phyloP scores from a whole-genome alignment of 805 yeast species.

The Ogataea glucozyma region DNA sequence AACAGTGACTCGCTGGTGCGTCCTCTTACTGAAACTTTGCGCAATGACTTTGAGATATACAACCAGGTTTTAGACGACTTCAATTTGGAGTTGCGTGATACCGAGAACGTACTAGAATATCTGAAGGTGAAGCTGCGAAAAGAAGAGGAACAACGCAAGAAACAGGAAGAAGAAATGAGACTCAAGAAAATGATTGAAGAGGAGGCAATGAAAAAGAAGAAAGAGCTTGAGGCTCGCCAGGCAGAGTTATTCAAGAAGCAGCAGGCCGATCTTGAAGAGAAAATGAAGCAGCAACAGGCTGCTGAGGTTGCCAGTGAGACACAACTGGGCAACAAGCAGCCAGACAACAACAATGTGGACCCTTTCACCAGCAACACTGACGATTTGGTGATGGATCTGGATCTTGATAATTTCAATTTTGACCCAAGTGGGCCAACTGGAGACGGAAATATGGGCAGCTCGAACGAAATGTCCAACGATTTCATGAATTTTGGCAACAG shows the following conservation, averaged over 20 bases:
- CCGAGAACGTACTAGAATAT: conserved; percentile 30
- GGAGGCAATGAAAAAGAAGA: conserved; percentile 20
- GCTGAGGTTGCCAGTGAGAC: conserved; percentile 5
- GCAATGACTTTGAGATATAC: conserved; percentile 30
- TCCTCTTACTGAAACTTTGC: conserved; percentile 28
- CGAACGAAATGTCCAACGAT: conserved; percentile 13
- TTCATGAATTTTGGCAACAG: conserved; percentile 22
- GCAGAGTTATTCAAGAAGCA: conserved; percentile 18
- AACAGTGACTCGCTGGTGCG: conserved; percentile 31
- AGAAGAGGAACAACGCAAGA: conserved; percentile 27
- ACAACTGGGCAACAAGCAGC: conserved; percentile 4
- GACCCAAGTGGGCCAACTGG: conserved; percentile 18
- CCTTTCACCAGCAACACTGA: conserved; percentile 18
- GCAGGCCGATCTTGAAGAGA: conserved; percentile 12
- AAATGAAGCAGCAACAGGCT: conserved; percentile 12
- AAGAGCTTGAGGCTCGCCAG: conserved; percentile 19
- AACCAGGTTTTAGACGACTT: conserved; percentile 33
- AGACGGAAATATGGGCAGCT: conserved; percentile 1
- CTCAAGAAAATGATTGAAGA: conserved; percentile 24
- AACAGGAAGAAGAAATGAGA: conserved; percentile 26
- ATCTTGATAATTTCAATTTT: conserved; percentile 31
- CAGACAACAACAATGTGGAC: background rate
- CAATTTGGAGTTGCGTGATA: conserved; percentile 30
- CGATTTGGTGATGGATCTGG: conserved; percentile 31
- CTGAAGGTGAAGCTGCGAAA: conserved; percentile 31